phyloP scores from a whole-genome alignment of 129 eudicot species.

The Ambrosia trifida region DNA sequence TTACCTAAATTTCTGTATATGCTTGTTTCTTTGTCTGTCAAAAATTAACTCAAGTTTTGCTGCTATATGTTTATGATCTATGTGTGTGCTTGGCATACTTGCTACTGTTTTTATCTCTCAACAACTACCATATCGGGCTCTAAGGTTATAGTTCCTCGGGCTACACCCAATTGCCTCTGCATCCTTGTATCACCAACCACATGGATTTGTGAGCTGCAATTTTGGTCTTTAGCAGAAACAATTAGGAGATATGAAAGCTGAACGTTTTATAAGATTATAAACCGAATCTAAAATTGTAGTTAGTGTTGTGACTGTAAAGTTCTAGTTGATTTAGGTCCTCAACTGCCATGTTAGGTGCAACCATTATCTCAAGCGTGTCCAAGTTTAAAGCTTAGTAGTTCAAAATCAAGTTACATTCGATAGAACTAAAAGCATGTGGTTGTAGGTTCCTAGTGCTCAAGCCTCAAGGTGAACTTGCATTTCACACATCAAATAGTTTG shows the following conservation, averaged over 20 bases:
- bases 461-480: not conserved
- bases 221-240: not conserved
- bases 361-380: not conserved
- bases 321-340: not conserved
- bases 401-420: not conserved
- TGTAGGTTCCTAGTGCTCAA: not conserved
- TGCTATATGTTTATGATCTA: constrained; percentile 1
- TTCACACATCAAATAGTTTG: not conserved
- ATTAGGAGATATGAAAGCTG: not conserved
- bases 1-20: not conserved
- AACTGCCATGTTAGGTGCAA: not conserved
- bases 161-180: not conserved
- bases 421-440: not conserved
- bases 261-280: not conserved
- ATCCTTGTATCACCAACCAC: not conserved
- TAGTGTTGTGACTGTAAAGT: not conserved
- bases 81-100: not conserved
- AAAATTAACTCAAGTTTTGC: not conserved
- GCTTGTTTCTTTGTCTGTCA: constrained; percentile 1
- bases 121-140: not conserved
- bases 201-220: not conserved
- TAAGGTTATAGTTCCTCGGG: not conserved
- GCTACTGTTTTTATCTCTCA: not conserved
- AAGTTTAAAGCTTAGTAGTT: not conserved
- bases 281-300: not conserved